Base-by-base conservation (phyloP, 2,329 filamentous ascomycete species). In the Akanthomyces dipterigenus region DNA sequence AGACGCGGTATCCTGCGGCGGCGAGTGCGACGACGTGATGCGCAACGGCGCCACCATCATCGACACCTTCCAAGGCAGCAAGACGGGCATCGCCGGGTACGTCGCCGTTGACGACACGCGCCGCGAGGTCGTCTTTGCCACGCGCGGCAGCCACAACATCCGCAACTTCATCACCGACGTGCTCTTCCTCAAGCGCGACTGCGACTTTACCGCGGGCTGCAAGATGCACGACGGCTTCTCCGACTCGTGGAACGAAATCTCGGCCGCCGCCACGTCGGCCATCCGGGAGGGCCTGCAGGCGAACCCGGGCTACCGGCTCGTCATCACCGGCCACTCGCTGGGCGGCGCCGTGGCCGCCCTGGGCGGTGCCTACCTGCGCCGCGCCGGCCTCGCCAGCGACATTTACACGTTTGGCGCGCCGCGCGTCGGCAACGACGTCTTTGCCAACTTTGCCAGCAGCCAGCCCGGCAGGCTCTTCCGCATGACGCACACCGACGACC, bases 321-420 rank as follows among this genome's bases (percentile, higher is more conserved):
- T 87, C 20, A 71, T 80, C n/a, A 85, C 86, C 0, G 88, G 88
- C 40, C 88, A 90, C 76, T 88, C 85, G 11, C 82, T 91, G 4
- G 88, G 88, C 53, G 88, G 78, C 28, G 86, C 86, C 7, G 76
- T 90, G 2, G 85, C 82, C 43, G 84, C 81, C 7, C 70, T 91
- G 5, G 87, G 79, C 0, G 83, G 79, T 0, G 83, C 80, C 0
- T 78, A 83, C 65, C 73, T 89, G 22, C 80, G 86, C 51, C 70
- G 71, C 6, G 68, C 70, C 11, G 83, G 81, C 46, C 72, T 74
- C 62, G 65, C 73, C 1, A 63, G 70, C 18, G 84, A 87, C 66
- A 67, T 89, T 48, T 89, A 86, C 77, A 87, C 83, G 1, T 91
- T 82, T 73, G 88, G 88, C 63, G 79, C 83, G 20, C 88, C 88